Conservation (phyloP, 352 stramenopile species). For the Phytopythium aichiense region DNA sequence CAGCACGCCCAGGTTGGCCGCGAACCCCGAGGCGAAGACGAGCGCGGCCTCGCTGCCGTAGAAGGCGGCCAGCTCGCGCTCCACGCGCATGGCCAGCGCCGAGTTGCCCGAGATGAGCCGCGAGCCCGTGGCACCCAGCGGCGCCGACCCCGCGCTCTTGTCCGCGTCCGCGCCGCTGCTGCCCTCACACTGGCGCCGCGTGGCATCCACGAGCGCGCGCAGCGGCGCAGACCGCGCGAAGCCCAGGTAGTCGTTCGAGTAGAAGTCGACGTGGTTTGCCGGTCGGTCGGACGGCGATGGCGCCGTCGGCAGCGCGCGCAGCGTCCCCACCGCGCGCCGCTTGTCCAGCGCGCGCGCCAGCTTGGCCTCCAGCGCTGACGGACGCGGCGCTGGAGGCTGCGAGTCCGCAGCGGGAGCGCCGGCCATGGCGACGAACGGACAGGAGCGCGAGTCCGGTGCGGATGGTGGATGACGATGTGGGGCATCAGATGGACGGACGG, state of each 20-base stretch:
- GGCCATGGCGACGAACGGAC: background rate
- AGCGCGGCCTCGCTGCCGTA: constrained; percentile 89
- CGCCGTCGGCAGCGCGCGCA: constrained; percentile 38
- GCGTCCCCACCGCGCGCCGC: constrained; percentile 37
- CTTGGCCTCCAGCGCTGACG: constrained; percentile 16
- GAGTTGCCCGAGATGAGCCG: constrained; percentile 95
- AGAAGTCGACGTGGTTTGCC: constrained; percentile 88
- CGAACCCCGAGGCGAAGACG: constrained; percentile 97
- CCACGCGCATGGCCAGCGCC: constrained; percentile 82
- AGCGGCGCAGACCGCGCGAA: constrained; percentile 78
- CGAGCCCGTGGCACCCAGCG: constrained; percentile 82
- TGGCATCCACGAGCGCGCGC: constrained; percentile 34
- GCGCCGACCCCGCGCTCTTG: constrained; percentile 3
- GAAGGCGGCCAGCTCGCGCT: constrained; percentile 78
- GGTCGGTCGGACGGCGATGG: constrained; percentile 12
- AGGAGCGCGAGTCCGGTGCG: background rate
- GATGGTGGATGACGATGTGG: background rate
- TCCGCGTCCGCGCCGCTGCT: constrained; percentile 28
- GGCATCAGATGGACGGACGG: too few relatives aligned
- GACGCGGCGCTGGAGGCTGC: background rate
- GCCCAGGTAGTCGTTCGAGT: constrained; percentile 97
- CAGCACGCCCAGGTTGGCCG: constrained; percentile 94
- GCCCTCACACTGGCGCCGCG: background rate
- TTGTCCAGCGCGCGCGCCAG: constrained; percentile 16
- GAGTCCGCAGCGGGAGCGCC: too few relatives aligned